These are phyloP conservation scores for Baorangia bicolor DNA, from an alignment of 768 basidiomycete genomes.

Conservation along the genomic window DNA sequence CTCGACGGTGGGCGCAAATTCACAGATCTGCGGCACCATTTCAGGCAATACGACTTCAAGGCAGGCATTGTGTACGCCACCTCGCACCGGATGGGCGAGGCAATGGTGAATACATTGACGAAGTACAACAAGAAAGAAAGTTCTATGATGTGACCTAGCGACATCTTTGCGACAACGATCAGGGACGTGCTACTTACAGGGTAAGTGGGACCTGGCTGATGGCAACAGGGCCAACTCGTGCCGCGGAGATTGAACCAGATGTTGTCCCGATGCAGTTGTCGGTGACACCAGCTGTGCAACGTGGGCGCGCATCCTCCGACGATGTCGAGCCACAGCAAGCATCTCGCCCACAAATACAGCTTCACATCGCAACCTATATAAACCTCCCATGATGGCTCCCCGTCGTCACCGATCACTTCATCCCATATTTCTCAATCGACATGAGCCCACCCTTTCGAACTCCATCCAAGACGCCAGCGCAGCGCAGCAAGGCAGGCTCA, in stretches of 20 bases:
- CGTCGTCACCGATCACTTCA: neutral
- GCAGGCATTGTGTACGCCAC: no score
- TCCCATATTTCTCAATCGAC: neutral
- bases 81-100: neutral
- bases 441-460: neutral
- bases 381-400: neutral
- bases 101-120: slow-evolving; percentile 2
- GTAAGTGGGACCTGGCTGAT: neutral
- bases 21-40: slow-evolving; percentile 3
- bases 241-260: neutral
- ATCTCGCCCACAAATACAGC: neutral
- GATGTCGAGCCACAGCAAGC: slow-evolving; percentile 1
- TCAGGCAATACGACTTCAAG: neutral
- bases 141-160: neutral
- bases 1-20: neutral
- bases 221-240: no score
- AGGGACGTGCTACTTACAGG: neutral
- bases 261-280: neutral
- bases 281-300: neutral
- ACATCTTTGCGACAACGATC: no score
- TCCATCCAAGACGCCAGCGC: neutral
- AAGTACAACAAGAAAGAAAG: neutral
- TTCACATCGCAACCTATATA: slow-evolving; percentile 10
- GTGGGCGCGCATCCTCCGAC: neutral
- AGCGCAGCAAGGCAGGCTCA: neutral